Conservation (phyloP, 176 grass and related monocot genomes). For the Triticum urartu region DNA sequence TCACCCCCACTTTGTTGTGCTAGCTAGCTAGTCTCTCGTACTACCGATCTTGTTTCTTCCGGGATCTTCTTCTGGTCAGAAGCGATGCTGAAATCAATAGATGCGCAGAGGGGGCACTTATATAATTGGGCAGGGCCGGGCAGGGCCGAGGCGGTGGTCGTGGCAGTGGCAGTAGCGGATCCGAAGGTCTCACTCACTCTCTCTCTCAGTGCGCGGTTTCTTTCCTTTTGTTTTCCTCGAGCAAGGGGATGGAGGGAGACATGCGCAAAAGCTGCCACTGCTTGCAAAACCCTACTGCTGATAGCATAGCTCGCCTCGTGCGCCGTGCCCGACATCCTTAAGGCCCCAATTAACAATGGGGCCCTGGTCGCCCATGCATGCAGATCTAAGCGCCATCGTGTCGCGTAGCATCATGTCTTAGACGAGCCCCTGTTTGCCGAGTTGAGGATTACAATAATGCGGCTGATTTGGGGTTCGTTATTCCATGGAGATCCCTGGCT, state of each 20-base stretch:
- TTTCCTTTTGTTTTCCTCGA: constrained; percentile 37
- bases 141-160: constrained; percentile 24
- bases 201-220: constrained; percentile 41
- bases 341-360: constrained; percentile 66
- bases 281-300: constrained; percentile 34
- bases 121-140: constrained; percentile 27
- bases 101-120: constrained; percentile 39
- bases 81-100: constrained; percentile 89
- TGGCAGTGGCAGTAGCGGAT: constrained; percentile 48
- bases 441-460: constrained; percentile 28
- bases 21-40: constrained; percentile 21
- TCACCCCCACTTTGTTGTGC: not conserved
- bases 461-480: constrained; percentile 34
- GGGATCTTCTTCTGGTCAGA: constrained; percentile 69
- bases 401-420: constrained; percentile 91
- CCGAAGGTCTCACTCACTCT: constrained; percentile 33
- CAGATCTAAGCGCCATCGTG: constrained; percentile 86
- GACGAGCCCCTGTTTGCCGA: constrained; percentile 52
- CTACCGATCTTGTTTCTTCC: constrained; percentile 69
- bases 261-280: constrained; percentile 98
- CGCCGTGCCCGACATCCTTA: constrained; percentile 80
- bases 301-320: constrained; percentile 18
- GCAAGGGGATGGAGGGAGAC: constrained; percentile 48
- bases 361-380: constrained; percentile 59
- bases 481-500: constrained; percentile 53